A percentile compares a stretch with the other conserved stretches of the same genome.
These are phyloP conservation scores for Ceratocystiopsis sp. DNA, from an alignment of 2,329 filamentous ascomycete species.

Conservation along the genomic window DNA sequence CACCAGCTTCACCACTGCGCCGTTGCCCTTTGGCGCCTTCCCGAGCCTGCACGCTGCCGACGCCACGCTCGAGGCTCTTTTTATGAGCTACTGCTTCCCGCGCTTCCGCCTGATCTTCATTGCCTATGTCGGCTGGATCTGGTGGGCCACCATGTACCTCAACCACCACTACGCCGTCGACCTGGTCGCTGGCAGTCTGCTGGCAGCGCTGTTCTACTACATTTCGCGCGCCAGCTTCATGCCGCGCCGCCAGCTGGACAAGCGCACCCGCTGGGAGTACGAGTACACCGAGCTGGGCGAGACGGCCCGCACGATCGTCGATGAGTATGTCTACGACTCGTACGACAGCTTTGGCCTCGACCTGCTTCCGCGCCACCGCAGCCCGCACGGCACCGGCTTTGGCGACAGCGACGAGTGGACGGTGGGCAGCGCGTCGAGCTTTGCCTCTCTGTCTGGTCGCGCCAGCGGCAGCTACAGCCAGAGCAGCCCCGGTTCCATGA, in stretches of 20 bases:
- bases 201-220: conserved; percentile 67
- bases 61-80: conserved; percentile 75
- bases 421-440: conserved; percentile 65
- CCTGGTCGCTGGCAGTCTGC: conserved; percentile 66
- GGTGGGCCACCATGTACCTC: conserved; percentile 98
- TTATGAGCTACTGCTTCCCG: conserved; percentile 87
- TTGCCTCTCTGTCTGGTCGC: conserved; percentile 24
- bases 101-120: conserved; percentile 64
- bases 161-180: conserved; percentile 96
- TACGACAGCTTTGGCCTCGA: conserved; percentile 29
- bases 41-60: conserved; percentile 83
- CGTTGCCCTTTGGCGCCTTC: conserved; percentile 88
- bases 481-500: conserved; percentile 31
- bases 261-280: conserved; percentile 85
- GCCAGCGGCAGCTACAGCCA: conserved; percentile 27
- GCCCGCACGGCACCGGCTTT: conserved; percentile 13
- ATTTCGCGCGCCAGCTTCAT: conserved; percentile 65
- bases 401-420: conserved; percentile 77
- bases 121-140: conserved; percentile 79
- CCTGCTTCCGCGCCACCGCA: conserved; percentile 20
- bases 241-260: conserved; percentile 66
- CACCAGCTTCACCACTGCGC: conserved; percentile 75
- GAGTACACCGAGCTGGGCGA: conserved; percentile 83
- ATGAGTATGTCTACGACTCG: conserved; percentile 27
- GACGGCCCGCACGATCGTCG: conserved; percentile 16